Base-by-base conservation (phyloP, 495 filamentous ascomycete species). In the Talaromyces proteolyticus region DNA sequence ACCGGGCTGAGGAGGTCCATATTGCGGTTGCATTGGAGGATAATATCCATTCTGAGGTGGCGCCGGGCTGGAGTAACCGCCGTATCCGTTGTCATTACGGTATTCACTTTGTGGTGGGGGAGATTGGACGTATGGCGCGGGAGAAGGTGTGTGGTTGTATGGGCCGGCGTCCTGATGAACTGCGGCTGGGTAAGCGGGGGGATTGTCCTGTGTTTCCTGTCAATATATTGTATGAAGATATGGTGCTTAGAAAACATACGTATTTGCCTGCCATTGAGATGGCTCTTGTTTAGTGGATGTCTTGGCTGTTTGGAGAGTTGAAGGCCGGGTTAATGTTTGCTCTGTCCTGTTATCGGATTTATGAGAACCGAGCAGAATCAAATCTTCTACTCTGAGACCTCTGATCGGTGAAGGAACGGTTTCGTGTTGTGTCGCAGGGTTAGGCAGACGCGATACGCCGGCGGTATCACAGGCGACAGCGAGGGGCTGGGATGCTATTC, bases 101-200 rank as follows among this genome's bases (percentile, higher is more conserved):
- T 25, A n/a, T 4, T 10, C 42, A 38, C 29, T 14, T 14, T 34
- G 29, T 10, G 47, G 47, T 1, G 47, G 47, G 18, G 47, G 47
- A 8, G 29, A 39, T n/a, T 49, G 47, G 18, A 36, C 29, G 37
- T 47, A 47, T 16, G 45, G 45, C 11, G 45, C 45, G n/a, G 45
- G 45, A 47, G 45, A 47, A 4, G 45, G 45, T 21, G 44, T 21
- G 20, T 34, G 19, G n/a, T 38, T 40, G 22, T 49, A 49, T 0
- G 47, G 47, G n/a, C 47, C 47, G 16, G 47, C 47, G 37, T 49
- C 47, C 40, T 49, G 47, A 41, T 49, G 47, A 17, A 49, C 22
- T 17, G 36, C 18, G 12, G 47, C 47, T 18, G 47, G 47, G 22
- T 49, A 49, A 20, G 47, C 47, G 7, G 47, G 47, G 39, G 47